phyloP scores from a whole-genome alignment of 768 basidiomycete genomes.

The Auricularia auricula-judae region DNA sequence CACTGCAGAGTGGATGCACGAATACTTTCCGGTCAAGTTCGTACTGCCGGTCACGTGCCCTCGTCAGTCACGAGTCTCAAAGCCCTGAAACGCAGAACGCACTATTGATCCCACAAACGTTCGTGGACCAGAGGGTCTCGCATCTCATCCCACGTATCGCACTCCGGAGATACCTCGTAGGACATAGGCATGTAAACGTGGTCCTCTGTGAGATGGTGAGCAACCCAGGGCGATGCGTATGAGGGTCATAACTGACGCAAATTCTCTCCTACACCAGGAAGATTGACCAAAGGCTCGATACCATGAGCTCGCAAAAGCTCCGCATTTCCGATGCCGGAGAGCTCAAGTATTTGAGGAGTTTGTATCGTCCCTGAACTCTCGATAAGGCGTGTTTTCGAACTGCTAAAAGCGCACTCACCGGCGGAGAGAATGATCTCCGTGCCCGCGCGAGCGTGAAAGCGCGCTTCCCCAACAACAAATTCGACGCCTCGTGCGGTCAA shows the following conservation, averaged over 20 bases:
- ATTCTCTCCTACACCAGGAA: slow-evolving; percentile 34
- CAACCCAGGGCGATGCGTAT: background rate
- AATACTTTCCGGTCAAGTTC: background rate
- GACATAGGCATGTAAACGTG: slow-evolving; percentile 7
- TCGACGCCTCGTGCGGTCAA: slow-evolving; percentile 2
- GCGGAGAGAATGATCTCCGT: background rate
- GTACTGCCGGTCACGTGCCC: background rate
- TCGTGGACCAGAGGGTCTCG: background rate
- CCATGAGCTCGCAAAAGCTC: slow-evolving; percentile 18
- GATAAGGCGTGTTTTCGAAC: background rate
- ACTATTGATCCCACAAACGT: background rate
- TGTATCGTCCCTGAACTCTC: slow-evolving; percentile 1
- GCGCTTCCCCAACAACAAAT: background rate
- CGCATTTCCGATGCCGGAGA: slow-evolving; percentile 26
- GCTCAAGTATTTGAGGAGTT: slow-evolving; percentile 26
- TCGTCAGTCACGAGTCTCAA: background rate
- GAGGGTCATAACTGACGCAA: slow-evolving; percentile 18
- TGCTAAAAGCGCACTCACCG: background rate
- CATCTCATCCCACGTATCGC: slow-evolving; percentile 1
- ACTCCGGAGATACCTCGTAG: slow-evolving; percentile 9
- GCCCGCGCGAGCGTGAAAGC: slow-evolving; percentile 4
- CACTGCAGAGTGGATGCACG: background rate
- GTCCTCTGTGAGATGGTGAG: slow-evolving; percentile 14
- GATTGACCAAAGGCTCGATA: slow-evolving; percentile 22
- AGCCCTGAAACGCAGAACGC: background rate